A percentile compares a stretch with the other conserved stretches of the same genome.
Conservation (phyloP, 2,329 filamentous ascomycete genomes). For the Sclerotinia minor region DNA sequence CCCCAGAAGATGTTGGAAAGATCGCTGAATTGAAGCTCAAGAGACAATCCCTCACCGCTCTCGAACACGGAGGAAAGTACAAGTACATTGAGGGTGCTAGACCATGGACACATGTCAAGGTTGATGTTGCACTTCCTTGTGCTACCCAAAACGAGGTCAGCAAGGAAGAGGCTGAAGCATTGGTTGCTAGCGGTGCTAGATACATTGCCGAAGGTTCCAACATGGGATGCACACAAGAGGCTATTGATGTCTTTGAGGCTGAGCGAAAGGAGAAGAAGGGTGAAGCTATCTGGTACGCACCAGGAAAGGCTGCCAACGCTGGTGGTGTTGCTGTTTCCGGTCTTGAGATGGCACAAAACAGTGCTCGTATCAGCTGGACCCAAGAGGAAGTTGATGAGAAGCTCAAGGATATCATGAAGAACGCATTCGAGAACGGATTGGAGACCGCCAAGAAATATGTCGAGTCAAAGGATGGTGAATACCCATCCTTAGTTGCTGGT, state of each 20-base stretch:
- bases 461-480: slow-evolving; percentile 72
- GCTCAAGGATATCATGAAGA: slow-evolving; percentile 93
- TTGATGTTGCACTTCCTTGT: slow-evolving; percentile 88
- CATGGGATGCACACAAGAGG: slow-evolving; percentile 97
- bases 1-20: slow-evolving; percentile 72
- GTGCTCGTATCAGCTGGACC: slow-evolving; percentile 80
- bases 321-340: slow-evolving; percentile 97
- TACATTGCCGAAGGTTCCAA: slow-evolving; percentile 97
- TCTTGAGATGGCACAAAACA: slow-evolving; percentile 99
- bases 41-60: slow-evolving; percentile 76
- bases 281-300: slow-evolving; percentile 87
- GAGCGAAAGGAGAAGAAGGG: slow-evolving; percentile 68
- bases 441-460: slow-evolving; percentile 89
- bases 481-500: slow-evolving; percentile 87
- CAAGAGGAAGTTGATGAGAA: slow-evolving; percentile 85
- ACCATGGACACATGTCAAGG: slow-evolving; percentile 86
- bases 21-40: slow-evolving; percentile 86
- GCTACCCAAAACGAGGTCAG: slow-evolving; percentile 98
- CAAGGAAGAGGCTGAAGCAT: slow-evolving; percentile 81
- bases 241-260: slow-evolving; percentile 89
- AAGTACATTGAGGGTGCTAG: slow-evolving; percentile 84
- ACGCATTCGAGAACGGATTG: slow-evolving; percentile 86
- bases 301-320: slow-evolving; percentile 95
- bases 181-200: slow-evolving; percentile 73
- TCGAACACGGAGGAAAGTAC: slow-evolving; percentile 67